phyloP scores from a whole-genome alignment of 208 protist genomes.

The Wallacemonas rigidus region DNA sequence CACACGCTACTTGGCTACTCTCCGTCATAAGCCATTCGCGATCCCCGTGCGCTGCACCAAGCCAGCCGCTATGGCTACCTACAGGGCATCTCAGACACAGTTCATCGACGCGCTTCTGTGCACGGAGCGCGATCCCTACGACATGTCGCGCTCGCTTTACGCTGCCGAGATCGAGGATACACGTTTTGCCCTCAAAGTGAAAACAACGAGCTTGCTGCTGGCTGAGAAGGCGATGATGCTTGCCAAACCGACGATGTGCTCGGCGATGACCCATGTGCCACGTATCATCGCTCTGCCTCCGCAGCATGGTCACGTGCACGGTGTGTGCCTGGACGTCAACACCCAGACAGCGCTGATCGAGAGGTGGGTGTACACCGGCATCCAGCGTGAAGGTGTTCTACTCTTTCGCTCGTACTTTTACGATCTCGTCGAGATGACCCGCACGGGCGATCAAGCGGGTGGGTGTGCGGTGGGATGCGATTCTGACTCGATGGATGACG shows the following conservation, averaged over 20 bases:
- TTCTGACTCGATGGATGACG: background rate
- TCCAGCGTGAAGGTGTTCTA: constrained; percentile 35
- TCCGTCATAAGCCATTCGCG: no score
- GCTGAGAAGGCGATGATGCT: background rate
- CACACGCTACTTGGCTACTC: background rate
- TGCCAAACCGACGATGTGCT: background rate
- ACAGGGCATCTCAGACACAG: background rate
- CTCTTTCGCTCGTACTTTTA: constrained; percentile 43
- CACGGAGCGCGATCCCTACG: background rate
- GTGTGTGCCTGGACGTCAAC: background rate
- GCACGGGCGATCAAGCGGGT: no score
- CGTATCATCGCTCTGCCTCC: background rate
- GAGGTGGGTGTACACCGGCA: constrained; percentile 12
- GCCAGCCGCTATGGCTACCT: background rate
- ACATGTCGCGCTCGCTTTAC: constrained; percentile 1
- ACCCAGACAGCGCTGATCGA: background rate
- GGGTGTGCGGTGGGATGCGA: no score
- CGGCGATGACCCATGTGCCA: background rate
- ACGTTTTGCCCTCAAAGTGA: background rate
- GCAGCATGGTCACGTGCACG: no score
- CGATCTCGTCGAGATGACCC: constrained; percentile 9
- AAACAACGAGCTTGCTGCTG: background rate
- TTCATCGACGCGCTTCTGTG: background rate
- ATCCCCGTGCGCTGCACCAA: no score
- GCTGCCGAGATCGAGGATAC: background rate